phyloP scores from a whole-genome alignment of 176 grass and related monocot species.

The Typha latifolia region DNA sequence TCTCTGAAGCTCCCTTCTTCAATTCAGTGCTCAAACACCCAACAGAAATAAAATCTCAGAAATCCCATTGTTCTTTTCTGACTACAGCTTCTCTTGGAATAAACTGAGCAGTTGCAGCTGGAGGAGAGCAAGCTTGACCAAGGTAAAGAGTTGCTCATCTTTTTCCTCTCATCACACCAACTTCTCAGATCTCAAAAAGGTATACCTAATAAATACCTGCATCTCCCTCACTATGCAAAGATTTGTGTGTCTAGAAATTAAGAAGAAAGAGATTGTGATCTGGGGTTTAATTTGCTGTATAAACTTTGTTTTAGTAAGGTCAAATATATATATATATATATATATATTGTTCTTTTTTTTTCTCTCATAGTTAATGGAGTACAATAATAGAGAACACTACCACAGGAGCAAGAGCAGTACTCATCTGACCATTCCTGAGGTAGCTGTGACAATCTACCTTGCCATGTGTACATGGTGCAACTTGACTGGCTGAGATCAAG shows the following conservation, averaged over 20 bases:
- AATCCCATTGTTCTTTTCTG: conserved; percentile 3
- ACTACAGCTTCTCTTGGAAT: conserved; percentile 32
- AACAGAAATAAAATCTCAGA: neutral
- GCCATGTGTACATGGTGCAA: no score
- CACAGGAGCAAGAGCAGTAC: no score
- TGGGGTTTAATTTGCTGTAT: neutral
- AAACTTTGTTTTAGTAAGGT: conserved; percentile 4
- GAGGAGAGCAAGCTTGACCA: neutral
- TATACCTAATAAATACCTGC: conserved; percentile 20
- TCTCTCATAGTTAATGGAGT: no score
- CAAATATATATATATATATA: no score
- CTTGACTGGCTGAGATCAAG: no score
- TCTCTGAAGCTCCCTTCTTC: neutral
- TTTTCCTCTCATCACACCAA: conserved; percentile 29
- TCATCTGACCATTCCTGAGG: no score
- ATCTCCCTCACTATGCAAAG: conserved; percentile 10
- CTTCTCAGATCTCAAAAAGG: conserved; percentile 24
- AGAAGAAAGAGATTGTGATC: neutral
- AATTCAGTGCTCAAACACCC: neutral
- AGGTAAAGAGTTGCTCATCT: neutral
- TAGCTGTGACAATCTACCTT: no score
- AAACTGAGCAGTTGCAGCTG: conserved; percentile 13
- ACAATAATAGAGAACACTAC: no score
- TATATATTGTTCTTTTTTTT: neutral
- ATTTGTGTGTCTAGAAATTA: neutral